phyloP scores from a whole-genome alignment of 2,329 filamentous ascomycete species.

The Xylariaceae sp. region DNA sequence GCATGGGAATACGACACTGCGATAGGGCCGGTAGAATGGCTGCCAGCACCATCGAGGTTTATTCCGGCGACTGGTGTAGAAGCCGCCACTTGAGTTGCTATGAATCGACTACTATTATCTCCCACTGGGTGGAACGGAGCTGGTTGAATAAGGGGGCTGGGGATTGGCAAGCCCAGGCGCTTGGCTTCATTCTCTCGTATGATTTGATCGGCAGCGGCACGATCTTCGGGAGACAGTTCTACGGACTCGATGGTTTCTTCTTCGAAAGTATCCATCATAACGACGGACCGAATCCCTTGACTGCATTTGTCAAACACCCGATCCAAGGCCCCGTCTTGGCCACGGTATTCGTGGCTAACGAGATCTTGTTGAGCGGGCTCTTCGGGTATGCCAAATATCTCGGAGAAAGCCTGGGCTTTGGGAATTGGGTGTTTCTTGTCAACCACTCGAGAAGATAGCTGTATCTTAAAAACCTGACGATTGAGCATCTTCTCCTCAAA shows the following conservation, averaged over 20 bases:
- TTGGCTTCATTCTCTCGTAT: slow-evolving; percentile 19
- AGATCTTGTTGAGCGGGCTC: slow-evolving; percentile 49
- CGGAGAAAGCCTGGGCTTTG: slow-evolving; percentile 51
- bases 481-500: slow-evolving; percentile 74
- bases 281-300: slow-evolving; percentile 49
- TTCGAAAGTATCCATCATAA: slow-evolving; percentile 69
- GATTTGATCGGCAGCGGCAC: slow-evolving; percentile 45
- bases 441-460: slow-evolving; percentile 73
- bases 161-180: too few species aligned
- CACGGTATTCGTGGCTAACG: slow-evolving; percentile 37
- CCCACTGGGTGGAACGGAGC: background rate
- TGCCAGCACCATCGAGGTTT: background rate
- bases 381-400: slow-evolving; percentile 58
- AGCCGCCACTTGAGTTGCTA: slow-evolving; percentile 1
- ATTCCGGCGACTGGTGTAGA: background rate
- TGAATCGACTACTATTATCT: background rate
- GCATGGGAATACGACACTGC: too few species aligned
- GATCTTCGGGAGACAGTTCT: slow-evolving; percentile 56
- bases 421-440: slow-evolving; percentile 77
- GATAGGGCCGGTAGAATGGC: background rate
- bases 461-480: slow-evolving; percentile 74
- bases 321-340: slow-evolving; percentile 61
- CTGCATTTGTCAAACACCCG: slow-evolving; percentile 35
- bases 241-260: slow-evolving; percentile 58
- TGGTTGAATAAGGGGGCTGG: slow-evolving; percentile 14